Evolutionary conservation across 495 filamentous ascomycete species (phyloP), one percentile per base, ranked within the genome.

Genomic region (Halenospora varia): DNA sequence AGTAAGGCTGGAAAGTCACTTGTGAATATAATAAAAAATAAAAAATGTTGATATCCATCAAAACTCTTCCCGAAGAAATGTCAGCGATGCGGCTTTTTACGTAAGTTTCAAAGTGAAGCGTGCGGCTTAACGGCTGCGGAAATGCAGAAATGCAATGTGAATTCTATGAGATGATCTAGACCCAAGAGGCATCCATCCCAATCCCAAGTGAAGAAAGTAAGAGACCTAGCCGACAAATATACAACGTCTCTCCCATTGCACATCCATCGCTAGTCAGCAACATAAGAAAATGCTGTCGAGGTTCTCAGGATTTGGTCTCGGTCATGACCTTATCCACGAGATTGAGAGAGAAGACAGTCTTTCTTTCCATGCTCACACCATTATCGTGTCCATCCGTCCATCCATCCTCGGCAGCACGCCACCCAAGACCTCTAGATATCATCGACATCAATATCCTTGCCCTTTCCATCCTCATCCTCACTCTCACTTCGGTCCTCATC

Each of bases 401-500:
- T 10, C 46, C 55, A 23, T 24, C 20, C 42, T 15, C 19, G 23
- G 24, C 10, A 24, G 17, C 45, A n/a, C n/a, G 10, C 44, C 46
- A 19, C 17, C 44, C 13, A 19, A 54, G 18, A 25, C 29, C 25
- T 51, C 78, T 73, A 90, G 65, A 90, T 88, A 62, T 89, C 85
- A 72, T 90, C 87, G 62, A 89, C 82, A 65, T 89, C 86, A 61
- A 90, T 77, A 45, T 88, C 85, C 48, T 78, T 79, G 60, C 74
- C 77, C 65, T 78, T 81, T 63, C 80, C 83, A 66, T 77, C 83
- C 45, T 81, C 82, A 55, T 79, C 82, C 57, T 86, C 78, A 65
- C 71, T 75, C 41, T 73, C 80, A 68, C 93, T 96, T 68, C 90
- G 91, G 74, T 97, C 95, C 72, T 88, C 88, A 69, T 88, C 87